Evolutionary conservation across 805 yeast species (phyloP).

Genomic region (Metschnikowia baotianmanensis): DNA sequence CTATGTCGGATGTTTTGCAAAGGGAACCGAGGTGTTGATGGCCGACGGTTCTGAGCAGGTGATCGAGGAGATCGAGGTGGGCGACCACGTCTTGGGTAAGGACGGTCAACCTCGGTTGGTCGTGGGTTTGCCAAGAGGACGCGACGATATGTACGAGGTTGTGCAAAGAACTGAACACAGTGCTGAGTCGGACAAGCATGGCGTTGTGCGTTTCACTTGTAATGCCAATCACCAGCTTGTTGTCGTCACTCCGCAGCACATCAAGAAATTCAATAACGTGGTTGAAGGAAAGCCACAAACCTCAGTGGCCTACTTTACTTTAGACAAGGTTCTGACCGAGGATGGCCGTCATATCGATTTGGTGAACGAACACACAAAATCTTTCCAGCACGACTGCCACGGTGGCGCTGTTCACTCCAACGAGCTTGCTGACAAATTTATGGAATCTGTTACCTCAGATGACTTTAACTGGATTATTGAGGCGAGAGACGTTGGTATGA

Average conservation of each 20-base stretch:
- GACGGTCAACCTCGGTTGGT: constrained; percentile 9
- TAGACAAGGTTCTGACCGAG: not conserved
- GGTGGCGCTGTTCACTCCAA: no score
- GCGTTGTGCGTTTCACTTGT: constrained; percentile 4
- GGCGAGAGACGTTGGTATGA: constrained; percentile 5
- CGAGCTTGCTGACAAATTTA: not conserved
- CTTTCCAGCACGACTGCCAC: not conserved
- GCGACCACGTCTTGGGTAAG: constrained; percentile 9
- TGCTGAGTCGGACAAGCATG: no score
- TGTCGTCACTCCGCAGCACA: constrained; percentile 3
- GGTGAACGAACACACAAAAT: constrained; percentile 2
- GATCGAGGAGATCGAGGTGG: constrained; percentile 9
- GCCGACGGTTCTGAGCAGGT: constrained; percentile 9
- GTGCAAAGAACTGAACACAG: not conserved
- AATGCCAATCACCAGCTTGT: constrained; percentile 10
- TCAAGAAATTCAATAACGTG: not conserved
- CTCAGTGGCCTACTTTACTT: constrained; percentile 1
- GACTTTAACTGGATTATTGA: constrained; percentile 8
- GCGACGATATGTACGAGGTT: constrained; percentile 10
- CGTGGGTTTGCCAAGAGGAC: constrained; percentile 8
- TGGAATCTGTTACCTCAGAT: not conserved
- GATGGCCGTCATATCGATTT: constrained; percentile 6
- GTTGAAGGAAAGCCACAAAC: not conserved
- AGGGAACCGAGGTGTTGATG: constrained; percentile 9
- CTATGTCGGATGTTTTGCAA: constrained; percentile 63